A percentile compares a stretch with the other conserved stretches of the same genome.
Conservation (phyloP, 805 yeast genomes). For the Blastobotrys terrestris region DNA sequence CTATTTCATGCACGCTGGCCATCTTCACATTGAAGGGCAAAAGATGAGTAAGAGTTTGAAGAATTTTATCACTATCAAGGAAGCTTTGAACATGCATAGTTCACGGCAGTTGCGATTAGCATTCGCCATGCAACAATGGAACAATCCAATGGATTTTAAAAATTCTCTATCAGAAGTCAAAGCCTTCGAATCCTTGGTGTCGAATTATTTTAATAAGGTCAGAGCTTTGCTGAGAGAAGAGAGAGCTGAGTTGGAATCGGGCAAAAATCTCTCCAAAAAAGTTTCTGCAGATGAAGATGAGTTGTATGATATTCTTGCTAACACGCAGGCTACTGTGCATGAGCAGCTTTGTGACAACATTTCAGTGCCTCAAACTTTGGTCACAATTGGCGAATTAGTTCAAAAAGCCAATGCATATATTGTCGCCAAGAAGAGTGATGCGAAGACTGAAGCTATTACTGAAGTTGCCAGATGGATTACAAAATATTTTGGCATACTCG, state of each 20-base stretch:
- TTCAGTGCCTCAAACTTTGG: conserved; percentile 69
- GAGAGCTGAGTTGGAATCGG: conserved; percentile 43
- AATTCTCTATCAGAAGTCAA: conserved; percentile 73
- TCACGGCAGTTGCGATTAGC: conserved; percentile 85
- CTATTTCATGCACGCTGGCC: conserved; percentile 95
- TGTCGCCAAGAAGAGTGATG: conserved; percentile 41
- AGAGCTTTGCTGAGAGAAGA: conserved; percentile 72
- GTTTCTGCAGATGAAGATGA: conserved; percentile 48
- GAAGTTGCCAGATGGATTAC: conserved; percentile 66
- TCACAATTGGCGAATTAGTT: conserved; percentile 60
- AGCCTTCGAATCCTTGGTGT: conserved; percentile 64
- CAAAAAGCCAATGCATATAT: conserved; percentile 70
- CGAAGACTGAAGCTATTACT: conserved; percentile 59
- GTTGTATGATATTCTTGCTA: conserved; percentile 44
- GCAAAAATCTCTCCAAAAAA: conserved; percentile 56
- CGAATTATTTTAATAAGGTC: conserved; percentile 81
- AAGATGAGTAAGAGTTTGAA: conserved; percentile 95
- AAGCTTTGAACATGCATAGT: conserved; percentile 66
- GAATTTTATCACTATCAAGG: conserved; percentile 90
- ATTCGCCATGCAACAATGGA: conserved; percentile 91
- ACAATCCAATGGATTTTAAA: conserved; percentile 85
- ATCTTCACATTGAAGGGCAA: conserved; percentile 96
- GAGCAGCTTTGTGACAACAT: conserved; percentile 84
- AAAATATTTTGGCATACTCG: conserved; percentile 62
- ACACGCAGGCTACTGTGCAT: conserved; percentile 57